These are phyloP conservation scores for Akanthomyces dipterigenus DNA, from an alignment of 2,329 filamentous ascomycete genomes.

Conservation along the genomic window DNA sequence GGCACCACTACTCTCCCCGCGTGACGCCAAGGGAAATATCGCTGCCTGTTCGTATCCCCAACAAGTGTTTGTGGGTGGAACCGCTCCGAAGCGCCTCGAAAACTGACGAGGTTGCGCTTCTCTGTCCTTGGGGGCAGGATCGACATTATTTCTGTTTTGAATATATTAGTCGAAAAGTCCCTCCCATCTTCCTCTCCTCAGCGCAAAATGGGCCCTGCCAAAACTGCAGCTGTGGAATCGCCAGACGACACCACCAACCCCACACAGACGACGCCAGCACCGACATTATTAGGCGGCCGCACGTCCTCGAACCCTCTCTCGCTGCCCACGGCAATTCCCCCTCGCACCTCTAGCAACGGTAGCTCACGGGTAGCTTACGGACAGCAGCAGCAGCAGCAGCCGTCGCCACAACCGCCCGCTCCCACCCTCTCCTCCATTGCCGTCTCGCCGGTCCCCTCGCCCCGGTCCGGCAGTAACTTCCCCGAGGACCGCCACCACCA, in stretches of 20 bases:
- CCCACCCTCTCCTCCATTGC: constrained; percentile 4
- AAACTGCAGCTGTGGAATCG: neutral
- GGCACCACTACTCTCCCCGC: neutral
- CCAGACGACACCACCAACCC: neutral
- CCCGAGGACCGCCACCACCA: constrained; percentile 12
- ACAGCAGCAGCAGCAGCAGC: neutral
- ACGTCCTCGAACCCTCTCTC: constrained; percentile 32
- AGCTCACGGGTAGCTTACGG: neutral
- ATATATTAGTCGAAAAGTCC: too few species aligned
- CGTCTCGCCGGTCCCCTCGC: constrained; percentile 15
- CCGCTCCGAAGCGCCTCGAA: neutral
- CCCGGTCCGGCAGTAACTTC: constrained; percentile 13
- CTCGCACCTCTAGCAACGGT: constrained; percentile 57
- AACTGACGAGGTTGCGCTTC: neutral
- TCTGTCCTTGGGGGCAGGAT: neutral
- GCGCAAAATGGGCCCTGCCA: constrained; percentile 1
- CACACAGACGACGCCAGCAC: neutral
- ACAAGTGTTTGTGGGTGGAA: neutral
- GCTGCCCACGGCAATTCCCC: constrained; percentile 60
- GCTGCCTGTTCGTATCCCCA: neutral
- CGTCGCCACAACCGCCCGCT: neutral
- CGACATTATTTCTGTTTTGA: neutral
- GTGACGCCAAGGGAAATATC: neutral
- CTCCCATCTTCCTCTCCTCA: too few species aligned
- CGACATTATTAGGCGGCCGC: neutral